phyloP scores from a whole-genome alignment of 1,284 basidiomycete species.

The Sporisorium sorghi region DNA sequence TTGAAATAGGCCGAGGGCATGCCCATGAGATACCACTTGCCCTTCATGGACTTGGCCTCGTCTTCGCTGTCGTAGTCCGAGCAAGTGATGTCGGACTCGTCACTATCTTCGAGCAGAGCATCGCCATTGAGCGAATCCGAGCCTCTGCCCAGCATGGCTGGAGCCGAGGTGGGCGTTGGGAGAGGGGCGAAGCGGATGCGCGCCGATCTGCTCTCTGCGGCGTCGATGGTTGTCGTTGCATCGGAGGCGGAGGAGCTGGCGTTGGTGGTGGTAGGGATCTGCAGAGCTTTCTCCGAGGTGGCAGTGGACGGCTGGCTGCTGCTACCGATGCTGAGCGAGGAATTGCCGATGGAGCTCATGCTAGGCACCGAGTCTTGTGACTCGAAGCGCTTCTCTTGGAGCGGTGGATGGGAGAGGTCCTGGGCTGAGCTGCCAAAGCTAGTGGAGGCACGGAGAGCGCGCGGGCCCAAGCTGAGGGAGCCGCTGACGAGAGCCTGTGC shows the following conservation, averaged over 20 bases:
- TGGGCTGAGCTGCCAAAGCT: constrained; percentile 40
- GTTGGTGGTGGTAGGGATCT: constrained; percentile 1
- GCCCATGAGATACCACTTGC: constrained; percentile 65
- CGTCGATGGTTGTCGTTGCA: constrained; percentile 14
- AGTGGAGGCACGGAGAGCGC: constrained; percentile 23
- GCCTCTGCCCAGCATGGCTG: constrained; percentile 9
- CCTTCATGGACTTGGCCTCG: constrained; percentile 42
- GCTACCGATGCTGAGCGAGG: constrained; percentile 34
- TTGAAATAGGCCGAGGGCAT: constrained; percentile 62
- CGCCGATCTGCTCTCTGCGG: constrained; percentile 31
- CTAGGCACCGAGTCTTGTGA: constrained; percentile 49
- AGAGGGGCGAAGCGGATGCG: constrained; percentile 59
- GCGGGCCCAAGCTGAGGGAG: constrained; percentile 29
- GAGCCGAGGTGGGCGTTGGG: constrained; percentile 34
- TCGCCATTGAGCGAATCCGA: constrained; percentile 12
- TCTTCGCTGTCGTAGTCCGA: constrained; percentile 46
- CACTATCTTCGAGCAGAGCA: constrained; percentile 25
- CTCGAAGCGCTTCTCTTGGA: constrained; percentile 39
- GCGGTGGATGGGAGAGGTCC: constrained; percentile 25
- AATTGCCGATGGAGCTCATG: constrained; percentile 45
- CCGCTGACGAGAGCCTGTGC: constrained; percentile 65
- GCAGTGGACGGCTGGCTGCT: constrained; percentile 21
- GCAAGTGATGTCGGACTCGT: constrained; percentile 33
- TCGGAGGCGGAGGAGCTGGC: constrained; percentile 1
- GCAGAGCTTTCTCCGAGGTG: constrained; percentile 16